phyloP scores from a whole-genome alignment of 192 early-diverging fungal species.

The Coemansia sp. region DNA sequence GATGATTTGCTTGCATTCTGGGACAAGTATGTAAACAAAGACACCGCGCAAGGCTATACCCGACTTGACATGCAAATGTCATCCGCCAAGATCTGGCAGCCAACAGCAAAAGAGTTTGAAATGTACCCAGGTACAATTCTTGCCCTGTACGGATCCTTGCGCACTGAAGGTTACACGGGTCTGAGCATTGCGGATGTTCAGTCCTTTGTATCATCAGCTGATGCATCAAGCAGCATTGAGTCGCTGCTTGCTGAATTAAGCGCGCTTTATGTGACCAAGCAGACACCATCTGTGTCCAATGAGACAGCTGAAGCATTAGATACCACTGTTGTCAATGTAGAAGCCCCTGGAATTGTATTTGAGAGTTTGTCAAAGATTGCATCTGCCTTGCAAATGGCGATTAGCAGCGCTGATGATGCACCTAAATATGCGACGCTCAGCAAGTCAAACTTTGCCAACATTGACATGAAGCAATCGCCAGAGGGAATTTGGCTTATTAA shows the following conservation, averaged over 20 bases:
- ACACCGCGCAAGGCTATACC: conserved; percentile 10
- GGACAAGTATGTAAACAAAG: conserved; percentile 38
- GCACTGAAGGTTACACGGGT: not conserved
- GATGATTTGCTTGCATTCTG: conserved; percentile 32
- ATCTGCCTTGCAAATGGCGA: not conserved
- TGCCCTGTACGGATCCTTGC: not conserved
- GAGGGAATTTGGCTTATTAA: not conserved
- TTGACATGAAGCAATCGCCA: not conserved
- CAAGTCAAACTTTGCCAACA: not conserved
- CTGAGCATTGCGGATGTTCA: not conserved
- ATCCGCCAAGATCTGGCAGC: not conserved
- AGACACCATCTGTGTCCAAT: not conserved
- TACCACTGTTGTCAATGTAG: not conserved
- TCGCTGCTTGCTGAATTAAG: not conserved
- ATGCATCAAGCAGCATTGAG: not conserved
- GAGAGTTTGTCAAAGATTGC: not conserved
- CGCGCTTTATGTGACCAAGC: not conserved
- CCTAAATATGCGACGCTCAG: not conserved
- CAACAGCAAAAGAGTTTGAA: not conserved
- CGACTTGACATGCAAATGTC: conserved; percentile 2
- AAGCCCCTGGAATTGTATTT: not conserved
- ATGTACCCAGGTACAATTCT: not conserved
- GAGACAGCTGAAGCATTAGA: not conserved
- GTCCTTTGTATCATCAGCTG: not conserved
- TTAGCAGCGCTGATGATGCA: not conserved